phyloP scores from a whole-genome alignment of 75 land plant species.

The Pinus albicaulis region DNA sequence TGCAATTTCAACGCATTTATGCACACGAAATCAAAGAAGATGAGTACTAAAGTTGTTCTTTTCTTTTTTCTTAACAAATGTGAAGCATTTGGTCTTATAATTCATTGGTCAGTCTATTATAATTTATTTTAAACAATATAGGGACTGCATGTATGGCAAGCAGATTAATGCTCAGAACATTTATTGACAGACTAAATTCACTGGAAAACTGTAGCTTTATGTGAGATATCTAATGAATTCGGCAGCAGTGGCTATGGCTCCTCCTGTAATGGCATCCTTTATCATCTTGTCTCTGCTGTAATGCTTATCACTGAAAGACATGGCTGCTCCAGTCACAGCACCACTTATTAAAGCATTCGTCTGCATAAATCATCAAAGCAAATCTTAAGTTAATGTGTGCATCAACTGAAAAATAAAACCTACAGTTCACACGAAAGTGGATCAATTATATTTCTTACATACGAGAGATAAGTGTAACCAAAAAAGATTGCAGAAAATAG shows the following conservation, averaged over 20 bases:
- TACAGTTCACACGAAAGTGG: neutral
- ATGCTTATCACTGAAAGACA: constrained; percentile 45
- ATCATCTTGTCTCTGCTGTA: constrained; percentile 48
- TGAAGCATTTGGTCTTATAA: neutral
- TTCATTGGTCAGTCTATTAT: neutral
- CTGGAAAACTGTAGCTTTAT: neutral
- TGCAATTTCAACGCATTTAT: neutral
- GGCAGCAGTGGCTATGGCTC: constrained; percentile 80
- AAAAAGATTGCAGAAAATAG: neutral
- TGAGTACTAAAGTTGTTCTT: neutral
- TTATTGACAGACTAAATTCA: neutral
- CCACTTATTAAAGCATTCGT: constrained; percentile 86
- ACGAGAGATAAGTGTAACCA: neutral
- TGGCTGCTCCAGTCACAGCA: constrained; percentile 66
- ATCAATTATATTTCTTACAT: neutral
- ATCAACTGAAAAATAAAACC: neutral
- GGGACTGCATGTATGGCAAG: neutral
- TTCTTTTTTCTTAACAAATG: no score
- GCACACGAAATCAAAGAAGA: neutral
- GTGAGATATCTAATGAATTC: constrained; percentile 62
- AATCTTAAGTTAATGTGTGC: neutral
- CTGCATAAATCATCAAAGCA: constrained; percentile 31
- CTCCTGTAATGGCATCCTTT: constrained; percentile 74
- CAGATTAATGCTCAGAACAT: neutral
- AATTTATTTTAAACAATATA: neutral